Percentiles rank a stretch among this genome's conserved stretches.
Evolutionary conservation across 129 eudicot genomes (phyloP).

Genomic region (Pseudognaphalium luteoalbum): DNA sequence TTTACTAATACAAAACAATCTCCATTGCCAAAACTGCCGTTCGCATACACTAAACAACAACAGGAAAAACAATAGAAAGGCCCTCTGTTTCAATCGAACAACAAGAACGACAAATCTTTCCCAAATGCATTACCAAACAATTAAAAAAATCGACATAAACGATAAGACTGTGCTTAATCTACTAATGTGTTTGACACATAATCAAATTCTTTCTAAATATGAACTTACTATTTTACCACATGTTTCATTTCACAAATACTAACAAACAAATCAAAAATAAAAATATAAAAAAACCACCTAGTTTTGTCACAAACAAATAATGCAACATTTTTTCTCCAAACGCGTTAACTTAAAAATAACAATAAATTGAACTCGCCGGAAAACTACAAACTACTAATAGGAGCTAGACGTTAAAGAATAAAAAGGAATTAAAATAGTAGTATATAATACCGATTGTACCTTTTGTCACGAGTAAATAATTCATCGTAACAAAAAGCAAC

Average conservation of each 20-base stretch:
- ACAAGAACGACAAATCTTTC: constrained; percentile 19
- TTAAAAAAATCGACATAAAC: neutral
- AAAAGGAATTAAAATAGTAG: neutral
- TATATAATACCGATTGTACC: neutral
- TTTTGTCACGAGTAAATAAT: constrained; percentile 37
- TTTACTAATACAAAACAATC: constrained; percentile 4
- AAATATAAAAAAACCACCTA: neutral
- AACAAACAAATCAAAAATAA: too few relatives aligned
- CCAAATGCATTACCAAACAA: too few relatives aligned
- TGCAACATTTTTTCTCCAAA: neutral
- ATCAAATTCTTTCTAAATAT: neutral
- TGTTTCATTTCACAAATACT: too few relatives aligned
- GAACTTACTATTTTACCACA: too few relatives aligned
- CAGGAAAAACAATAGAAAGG: constrained; percentile 13
- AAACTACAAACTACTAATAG: too few relatives aligned
- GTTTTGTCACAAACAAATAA: neutral
- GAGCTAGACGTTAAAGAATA: too few relatives aligned
- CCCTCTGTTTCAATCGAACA: constrained; percentile 39
- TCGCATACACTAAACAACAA: constrained; percentile 14
- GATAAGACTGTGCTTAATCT: neutral
- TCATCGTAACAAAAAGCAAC: constrained; percentile 48
- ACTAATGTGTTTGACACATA: neutral
- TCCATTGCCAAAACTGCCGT: constrained; percentile 36
- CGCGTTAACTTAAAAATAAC: neutral
- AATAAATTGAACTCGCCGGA: too few relatives aligned